A percentile compares a stretch with the other conserved stretches of the same genome.
Evolutionary conservation across 2,329 filamentous ascomycete genomes (phyloP).

Genomic region (Colletotrichum sansevieriae): DNA sequence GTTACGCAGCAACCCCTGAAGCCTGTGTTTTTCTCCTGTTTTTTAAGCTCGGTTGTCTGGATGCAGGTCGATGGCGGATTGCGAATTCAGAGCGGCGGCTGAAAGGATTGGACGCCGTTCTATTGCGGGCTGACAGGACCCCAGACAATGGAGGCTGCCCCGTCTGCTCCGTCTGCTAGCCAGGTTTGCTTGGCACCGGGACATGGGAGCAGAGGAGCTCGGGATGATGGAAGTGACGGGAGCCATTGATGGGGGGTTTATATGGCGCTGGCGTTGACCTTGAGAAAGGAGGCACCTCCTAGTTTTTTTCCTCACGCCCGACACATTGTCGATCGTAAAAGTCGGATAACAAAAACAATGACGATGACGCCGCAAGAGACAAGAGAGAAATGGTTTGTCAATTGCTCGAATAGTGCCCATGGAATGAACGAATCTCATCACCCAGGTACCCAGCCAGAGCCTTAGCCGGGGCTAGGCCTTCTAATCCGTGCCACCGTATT

Average conservation of each 20-base stretch:
- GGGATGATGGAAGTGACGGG: slow-evolving; percentile 30
- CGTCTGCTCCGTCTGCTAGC: slow-evolving; percentile 2
- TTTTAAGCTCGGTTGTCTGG: slow-evolving; percentile 41
- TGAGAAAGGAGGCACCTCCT: neutral
- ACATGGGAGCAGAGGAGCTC: slow-evolving; percentile 29
- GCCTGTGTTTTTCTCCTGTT: slow-evolving; percentile 33
- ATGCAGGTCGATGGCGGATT: slow-evolving; percentile 37
- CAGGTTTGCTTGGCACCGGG: slow-evolving; percentile 27
- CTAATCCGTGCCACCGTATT: slow-evolving; percentile 11
- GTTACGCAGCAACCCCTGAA: slow-evolving; percentile 24
- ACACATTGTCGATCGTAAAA: neutral
- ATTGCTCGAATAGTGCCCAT: slow-evolving; percentile 11
- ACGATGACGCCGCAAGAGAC: neutral
- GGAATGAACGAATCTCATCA: slow-evolving; percentile 34
- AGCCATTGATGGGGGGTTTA: neutral
- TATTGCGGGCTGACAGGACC: slow-evolving; percentile 26
- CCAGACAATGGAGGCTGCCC: slow-evolving; percentile 19
- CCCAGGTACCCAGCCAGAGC: neutral
- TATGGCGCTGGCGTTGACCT: neutral
- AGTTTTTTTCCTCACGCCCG: neutral
- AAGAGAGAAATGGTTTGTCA: neutral
- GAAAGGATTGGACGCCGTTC: slow-evolving; percentile 30
- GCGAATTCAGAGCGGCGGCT: slow-evolving; percentile 37
- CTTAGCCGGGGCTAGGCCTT: neutral
- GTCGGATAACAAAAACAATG: neutral